A percentile compares a stretch with the other conserved stretches of the same genome.
Conservation (phyloP, 176 grass and related monocot species). For the Lolium perenne region DNA sequence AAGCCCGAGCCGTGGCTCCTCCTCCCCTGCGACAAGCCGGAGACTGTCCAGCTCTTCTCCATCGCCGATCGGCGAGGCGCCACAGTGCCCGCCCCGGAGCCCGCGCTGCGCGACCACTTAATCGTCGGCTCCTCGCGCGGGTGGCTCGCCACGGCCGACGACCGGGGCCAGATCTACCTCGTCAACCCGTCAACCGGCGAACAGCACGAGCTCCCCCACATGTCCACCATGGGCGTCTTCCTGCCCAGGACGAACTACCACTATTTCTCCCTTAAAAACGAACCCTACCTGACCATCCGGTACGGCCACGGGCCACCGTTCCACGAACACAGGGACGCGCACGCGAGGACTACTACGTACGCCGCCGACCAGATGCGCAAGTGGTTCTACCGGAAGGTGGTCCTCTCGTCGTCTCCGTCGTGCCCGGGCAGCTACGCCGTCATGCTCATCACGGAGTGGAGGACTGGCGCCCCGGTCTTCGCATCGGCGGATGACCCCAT, state of each 20-base stretch:
- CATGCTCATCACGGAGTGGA: neutral
- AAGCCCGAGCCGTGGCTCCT: neutral
- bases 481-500: neutral
- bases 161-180: neutral
- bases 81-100: neutral
- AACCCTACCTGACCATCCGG: neutral
- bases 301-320: neutral
- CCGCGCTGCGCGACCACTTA: neutral
- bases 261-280: neutral
- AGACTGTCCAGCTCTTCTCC: neutral
- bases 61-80: neutral
- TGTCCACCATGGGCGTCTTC: neutral
- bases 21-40: neutral
- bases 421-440: neutral
- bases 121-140: conserved; percentile 14
- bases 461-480: neutral
- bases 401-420: neutral
- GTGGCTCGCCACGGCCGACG: conserved; percentile 15
- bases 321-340: no score
- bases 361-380: no score
- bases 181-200: conserved; percentile 9
- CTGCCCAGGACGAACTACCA: neutral
- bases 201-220: neutral
- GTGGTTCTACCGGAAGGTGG: no score
- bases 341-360: no score